Base-by-base conservation (phyloP, 2,329 filamentous ascomycete genomes). In the Sarocladiaceae sp. region DNA sequence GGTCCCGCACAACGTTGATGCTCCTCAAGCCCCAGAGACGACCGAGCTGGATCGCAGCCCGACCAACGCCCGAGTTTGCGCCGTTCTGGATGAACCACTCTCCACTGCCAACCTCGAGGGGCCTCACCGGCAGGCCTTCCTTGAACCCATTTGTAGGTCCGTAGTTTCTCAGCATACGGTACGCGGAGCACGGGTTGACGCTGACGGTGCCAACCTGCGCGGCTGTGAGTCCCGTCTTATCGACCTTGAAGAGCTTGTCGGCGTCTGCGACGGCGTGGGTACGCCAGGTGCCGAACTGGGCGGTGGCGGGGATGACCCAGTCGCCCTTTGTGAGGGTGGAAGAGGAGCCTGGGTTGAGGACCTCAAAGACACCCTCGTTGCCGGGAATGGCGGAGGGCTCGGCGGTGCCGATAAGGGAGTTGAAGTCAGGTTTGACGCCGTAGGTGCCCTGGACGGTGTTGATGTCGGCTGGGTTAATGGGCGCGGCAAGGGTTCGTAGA, bases 361-460 rank as follows among this genome's bases (percentile, higher is more conserved):
- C 83, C 64, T 97, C 88, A 53, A 95, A 95, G 32, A 91, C 88
- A 37, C 87, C 94, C 64, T 98, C 94, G 61, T 96, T 97, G 20
- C 89, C 89, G 2, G 81, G 85, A 2, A 93, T 78, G 1, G 88
- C 87, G 6, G 85, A 79, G 2, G 90, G 88, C 19, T 81, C 71
- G 1, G 80, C 53, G 0, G 90, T 96, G 46, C 89, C 86, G 45
- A 98, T 79, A 1, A 79, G 66, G 5, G 81, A 82, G 15, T 80
- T 82, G 65, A 95, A 90, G 34, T 76, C 70, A 0, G 90, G 89
- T 61, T 88, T 88, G 35, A 82, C 82, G 49, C 91, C 91, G 69
- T 98, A 98, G 3, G 91, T 89, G 52, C 93, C 93, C 71, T 98
- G 93, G 58, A 98, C 87, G 57, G 91, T 91, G 72, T 98, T 98